phyloP scores from a whole-genome alignment of 1,139 yeast species.

The Pichia sp. region DNA sequence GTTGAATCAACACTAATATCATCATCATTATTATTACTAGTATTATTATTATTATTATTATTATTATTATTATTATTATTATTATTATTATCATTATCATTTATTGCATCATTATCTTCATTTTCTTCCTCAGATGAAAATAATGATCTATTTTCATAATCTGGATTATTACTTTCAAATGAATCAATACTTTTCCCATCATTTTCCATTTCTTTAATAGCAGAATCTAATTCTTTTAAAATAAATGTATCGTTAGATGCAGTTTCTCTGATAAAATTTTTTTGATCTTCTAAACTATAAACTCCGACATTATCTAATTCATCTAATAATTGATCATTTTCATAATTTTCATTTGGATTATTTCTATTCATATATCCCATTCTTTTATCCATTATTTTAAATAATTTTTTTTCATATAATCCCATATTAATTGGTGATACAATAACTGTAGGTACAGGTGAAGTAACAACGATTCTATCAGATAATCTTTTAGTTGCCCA shows the following conservation, averaged over 20 bases:
- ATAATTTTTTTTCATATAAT: constrained; percentile 42
- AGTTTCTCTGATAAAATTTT: constrained; percentile 15
- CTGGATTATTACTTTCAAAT: neutral
- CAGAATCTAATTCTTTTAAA: constrained; percentile 12
- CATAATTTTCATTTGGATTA: constrained; percentile 9
- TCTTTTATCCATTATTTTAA: constrained; percentile 37
- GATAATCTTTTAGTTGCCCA: constrained; percentile 59
- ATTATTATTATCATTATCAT: neutral
- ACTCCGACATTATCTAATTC: constrained; percentile 25
- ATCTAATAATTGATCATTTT: constrained; percentile 17
- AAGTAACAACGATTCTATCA: constrained; percentile 56
- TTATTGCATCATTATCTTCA: neutral
- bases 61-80: neutral
- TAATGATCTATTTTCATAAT: too few relatives aligned
- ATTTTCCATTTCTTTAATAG: constrained; percentile 1
- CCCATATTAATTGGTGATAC: constrained; percentile 63
- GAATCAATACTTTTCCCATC: neutral
- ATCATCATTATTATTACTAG: constrained; percentile 1
- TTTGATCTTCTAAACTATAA: constrained; percentile 24
- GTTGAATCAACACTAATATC: constrained; percentile 18
- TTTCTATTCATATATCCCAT: constrained; percentile 31
- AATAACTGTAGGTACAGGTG: constrained; percentile 62
- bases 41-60: neutral
- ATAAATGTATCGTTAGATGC: constrained; percentile 16
- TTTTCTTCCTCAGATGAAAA: neutral